Evolutionary conservation across 768 basidiomycete species (phyloP).

Genomic region (Astraeus odoratus): DNA sequence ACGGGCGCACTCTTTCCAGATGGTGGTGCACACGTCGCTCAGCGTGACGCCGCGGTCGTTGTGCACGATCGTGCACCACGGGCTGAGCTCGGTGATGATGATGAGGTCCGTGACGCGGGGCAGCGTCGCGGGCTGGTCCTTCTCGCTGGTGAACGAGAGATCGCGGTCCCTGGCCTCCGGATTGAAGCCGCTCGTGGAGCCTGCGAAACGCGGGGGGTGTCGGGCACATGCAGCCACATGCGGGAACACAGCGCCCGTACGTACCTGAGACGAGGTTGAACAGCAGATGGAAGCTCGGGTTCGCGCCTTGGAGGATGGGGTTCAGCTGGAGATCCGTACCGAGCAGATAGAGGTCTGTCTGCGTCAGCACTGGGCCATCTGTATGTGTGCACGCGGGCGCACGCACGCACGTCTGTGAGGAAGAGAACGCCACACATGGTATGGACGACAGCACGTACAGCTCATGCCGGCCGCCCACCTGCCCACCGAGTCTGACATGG

Average conservation of each 20-base stretch:
- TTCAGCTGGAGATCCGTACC: conserved; percentile 62
- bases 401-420: conserved; percentile 1
- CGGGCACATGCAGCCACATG: too few relatives aligned
- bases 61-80: conserved; percentile 74
- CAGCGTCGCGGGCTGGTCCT: conserved; percentile 64
- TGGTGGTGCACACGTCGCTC: conserved; percentile 61
- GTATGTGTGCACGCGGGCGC: too few relatives aligned
- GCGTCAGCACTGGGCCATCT: conserved; percentile 77
- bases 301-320: conserved; percentile 56
- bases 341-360: conserved; percentile 78
- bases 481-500: too few relatives aligned
- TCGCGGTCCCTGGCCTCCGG: conserved; percentile 52
- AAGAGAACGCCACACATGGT: neutral
- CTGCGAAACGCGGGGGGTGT: conserved; percentile 22
- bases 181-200: conserved; percentile 58
- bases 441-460: conserved; percentile 19
- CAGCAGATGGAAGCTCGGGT: conserved; percentile 50
- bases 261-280: conserved; percentile 68
- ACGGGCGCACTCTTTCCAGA: conserved; percentile 67
- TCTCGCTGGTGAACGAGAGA: conserved; percentile 41
- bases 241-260: too few relatives aligned
- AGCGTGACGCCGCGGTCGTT: conserved; percentile 72
- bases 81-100: conserved; percentile 53
- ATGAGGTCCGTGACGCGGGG: conserved; percentile 56
- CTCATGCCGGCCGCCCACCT: conserved; percentile 32